Evolutionary conservation across 441 rosid genomes (phyloP).

Genomic region (Adansonia madagascariensis): DNA sequence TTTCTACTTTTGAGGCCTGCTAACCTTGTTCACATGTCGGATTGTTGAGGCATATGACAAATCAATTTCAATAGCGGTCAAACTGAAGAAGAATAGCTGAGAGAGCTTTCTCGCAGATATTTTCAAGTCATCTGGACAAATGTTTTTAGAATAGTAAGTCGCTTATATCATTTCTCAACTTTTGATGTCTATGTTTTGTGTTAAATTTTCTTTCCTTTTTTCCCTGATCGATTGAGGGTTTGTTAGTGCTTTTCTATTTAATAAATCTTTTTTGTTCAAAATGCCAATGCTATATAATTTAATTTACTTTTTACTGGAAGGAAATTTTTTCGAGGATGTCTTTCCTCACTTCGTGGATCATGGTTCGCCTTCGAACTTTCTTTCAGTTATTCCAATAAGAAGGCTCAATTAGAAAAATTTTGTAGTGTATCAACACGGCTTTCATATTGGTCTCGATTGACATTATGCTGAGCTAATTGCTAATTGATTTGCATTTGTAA

Average conservation of each 20-base stretch:
- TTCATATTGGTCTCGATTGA: conserved; percentile 76
- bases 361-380: neutral
- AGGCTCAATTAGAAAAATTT: conserved; percentile 61
- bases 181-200: neutral
- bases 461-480: conserved; percentile 71
- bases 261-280: neutral
- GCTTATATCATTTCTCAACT: neutral
- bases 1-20: no score
- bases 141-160: conserved; percentile 80
- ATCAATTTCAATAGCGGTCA: no score
- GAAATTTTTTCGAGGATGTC: neutral
- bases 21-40: no score
- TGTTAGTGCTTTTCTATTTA: neutral
- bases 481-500: conserved; percentile 7
- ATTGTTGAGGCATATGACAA: no score
- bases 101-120: conserved; percentile 1
- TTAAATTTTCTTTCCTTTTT: neutral
- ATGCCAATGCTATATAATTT: neutral
- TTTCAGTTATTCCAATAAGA: conserved; percentile 39
- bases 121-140: conserved; percentile 84
- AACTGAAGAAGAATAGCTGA: neutral
- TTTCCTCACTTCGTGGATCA: no score
- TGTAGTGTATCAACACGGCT: conserved; percentile 77
- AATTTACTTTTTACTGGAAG: neutral
- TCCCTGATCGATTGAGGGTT: neutral